Evolutionary conservation across 768 basidiomycete species (phyloP).

Genomic region (Psilocybe cyanescens): DNA sequence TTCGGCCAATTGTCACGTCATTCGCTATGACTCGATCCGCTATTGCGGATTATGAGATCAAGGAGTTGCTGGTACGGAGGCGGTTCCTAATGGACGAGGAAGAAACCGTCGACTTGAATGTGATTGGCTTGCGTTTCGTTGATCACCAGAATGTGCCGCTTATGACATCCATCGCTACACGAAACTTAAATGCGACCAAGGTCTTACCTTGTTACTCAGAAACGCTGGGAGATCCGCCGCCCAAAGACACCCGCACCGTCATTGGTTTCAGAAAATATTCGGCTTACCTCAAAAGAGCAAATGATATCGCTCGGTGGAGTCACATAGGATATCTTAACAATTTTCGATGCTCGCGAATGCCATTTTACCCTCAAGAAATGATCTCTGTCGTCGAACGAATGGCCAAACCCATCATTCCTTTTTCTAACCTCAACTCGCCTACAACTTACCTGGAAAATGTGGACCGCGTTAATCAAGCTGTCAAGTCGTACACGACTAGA

Average conservation of each 20-base stretch:
- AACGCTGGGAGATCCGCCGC: constrained; percentile 65
- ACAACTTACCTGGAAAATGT: constrained; percentile 46
- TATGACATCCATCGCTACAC: constrained; percentile 56
- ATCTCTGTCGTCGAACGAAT: constrained; percentile 43
- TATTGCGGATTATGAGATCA: constrained; percentile 80
- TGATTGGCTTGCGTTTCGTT: constrained; percentile 69
- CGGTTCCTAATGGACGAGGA: constrained; percentile 60
- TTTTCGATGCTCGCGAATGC: constrained; percentile 59
- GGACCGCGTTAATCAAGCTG: constrained; percentile 43
- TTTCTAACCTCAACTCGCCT: constrained; percentile 43
- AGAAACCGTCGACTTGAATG: constrained; percentile 60
- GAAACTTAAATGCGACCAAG: constrained; percentile 61
- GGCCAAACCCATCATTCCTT: constrained; percentile 54
- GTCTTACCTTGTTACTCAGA: constrained; percentile 57
- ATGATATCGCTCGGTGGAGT: constrained; percentile 62
- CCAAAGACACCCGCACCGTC: constrained; percentile 75
- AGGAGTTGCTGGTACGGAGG: constrained; percentile 86
- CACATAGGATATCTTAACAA: constrained; percentile 77
- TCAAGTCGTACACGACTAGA: constrained; percentile 70
- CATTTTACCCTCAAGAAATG: constrained; percentile 51
- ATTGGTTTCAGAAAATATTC: constrained; percentile 67
- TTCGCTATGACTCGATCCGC: constrained; percentile 78
- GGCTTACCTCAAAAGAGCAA: constrained; percentile 51
- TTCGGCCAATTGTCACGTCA: constrained; percentile 80
- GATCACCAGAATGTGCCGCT: constrained; percentile 55